Evolutionary conservation across 208 protist genomes (phyloP).

Genomic region (Leishmania lainsoni): DNA sequence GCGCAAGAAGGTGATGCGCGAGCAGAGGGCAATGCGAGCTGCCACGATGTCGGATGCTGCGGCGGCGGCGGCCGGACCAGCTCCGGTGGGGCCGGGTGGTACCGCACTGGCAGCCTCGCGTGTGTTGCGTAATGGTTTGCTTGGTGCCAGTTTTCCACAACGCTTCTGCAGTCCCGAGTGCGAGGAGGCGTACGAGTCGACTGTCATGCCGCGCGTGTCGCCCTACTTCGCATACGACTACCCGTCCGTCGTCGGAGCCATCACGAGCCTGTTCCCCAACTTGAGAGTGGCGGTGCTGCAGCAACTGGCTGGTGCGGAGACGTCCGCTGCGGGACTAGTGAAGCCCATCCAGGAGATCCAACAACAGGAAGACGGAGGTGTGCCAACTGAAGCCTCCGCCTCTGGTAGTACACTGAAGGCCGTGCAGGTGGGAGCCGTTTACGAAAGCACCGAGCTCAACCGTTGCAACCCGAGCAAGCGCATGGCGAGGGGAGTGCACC

Average conservation of each 20-base stretch:
- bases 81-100: neutral
- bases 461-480: neutral
- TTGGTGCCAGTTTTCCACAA: slow-evolving; percentile 38
- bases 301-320: slow-evolving; percentile 57
- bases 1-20: slow-evolving; percentile 10
- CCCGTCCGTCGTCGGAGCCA: slow-evolving; percentile 35
- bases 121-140: slow-evolving; percentile 17
- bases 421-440: slow-evolving; percentile 26
- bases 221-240: slow-evolving; percentile 42
- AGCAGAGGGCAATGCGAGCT: slow-evolving; percentile 6
- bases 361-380: neutral
- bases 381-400: neutral
- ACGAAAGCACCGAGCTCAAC: slow-evolving; percentile 13
- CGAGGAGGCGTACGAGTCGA: slow-evolving; percentile 39
- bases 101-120: slow-evolving; percentile 1
- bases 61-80: neutral
- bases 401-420: slow-evolving; percentile 5
- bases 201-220: slow-evolving; percentile 30
- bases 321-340: slow-evolving; percentile 14
- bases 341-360: slow-evolving; percentile 15
- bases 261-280: slow-evolving; percentile 70
- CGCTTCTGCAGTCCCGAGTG: slow-evolving; percentile 77
- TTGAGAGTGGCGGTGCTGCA: slow-evolving; percentile 50
- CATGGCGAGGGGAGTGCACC: neutral
- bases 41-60: neutral